Percentiles rank a stretch among this genome's conserved stretches.
phyloP scores from a whole-genome alignment of 2,329 filamentous ascomycete species.

The Pestalotiopsis sp. region DNA sequence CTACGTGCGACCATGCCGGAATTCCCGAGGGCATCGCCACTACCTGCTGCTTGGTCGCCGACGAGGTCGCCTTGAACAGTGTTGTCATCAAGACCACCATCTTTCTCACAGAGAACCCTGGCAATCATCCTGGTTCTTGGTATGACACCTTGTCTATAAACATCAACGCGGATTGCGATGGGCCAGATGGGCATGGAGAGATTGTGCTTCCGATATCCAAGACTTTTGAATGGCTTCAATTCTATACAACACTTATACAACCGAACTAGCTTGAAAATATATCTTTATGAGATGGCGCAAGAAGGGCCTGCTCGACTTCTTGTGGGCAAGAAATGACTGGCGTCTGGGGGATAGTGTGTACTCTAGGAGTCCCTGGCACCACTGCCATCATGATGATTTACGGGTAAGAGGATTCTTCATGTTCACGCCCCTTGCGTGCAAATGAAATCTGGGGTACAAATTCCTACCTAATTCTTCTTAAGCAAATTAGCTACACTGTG shows the following conservation, averaged over 20 bases:
- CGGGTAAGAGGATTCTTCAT: too few species aligned
- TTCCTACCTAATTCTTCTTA: too few species aligned
- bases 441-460: too few species aligned
- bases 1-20: neutral
- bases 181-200: neutral
- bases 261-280: too few species aligned
- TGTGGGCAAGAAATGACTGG: too few species aligned
- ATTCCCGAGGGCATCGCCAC: neutral
- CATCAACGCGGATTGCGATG: neutral
- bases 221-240: neutral
- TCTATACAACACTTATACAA: too few species aligned
- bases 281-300: neutral
- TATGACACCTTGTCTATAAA: neutral
- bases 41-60: neutral
- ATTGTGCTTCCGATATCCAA: neutral
- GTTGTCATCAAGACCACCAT: neutral
- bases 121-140: neutral
- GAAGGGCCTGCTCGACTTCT: neutral
- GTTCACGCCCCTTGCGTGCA: too few species aligned
- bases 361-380: too few species aligned
- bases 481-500: too few species aligned
- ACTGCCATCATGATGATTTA: too few species aligned
- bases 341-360: too few species aligned
- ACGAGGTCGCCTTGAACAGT: neutral
- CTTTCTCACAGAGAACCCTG: neutral